Evolutionary conservation across 2,329 filamentous ascomycete genomes (phyloP), one percentile per base, ranked within the genome.

Genomic region (Saccharata proteae): DNA sequence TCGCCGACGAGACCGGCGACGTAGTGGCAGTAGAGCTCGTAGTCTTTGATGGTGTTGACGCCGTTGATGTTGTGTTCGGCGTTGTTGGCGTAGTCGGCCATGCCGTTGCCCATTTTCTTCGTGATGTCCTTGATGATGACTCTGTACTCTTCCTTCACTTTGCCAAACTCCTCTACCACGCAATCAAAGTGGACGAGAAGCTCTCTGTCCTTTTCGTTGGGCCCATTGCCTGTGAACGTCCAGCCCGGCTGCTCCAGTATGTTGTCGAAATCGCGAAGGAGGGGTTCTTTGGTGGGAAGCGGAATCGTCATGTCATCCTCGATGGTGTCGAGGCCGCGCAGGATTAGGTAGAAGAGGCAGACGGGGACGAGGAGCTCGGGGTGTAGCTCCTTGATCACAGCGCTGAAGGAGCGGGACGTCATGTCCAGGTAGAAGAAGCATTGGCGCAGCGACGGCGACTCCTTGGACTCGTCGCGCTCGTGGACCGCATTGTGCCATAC

Each of bases 1-100:
- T 96, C 88, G 35, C 90, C 90, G 19, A 98, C 90, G n/a, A 98
- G 66, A 17, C 90, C 90, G n/a, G 90, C 90, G 17, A 98, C 90
- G 51, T 96, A 96, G 58, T 93, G 85, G 62, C 90, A 98, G 66
- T 98, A 98, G 33, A 86, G 64, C 61, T 98, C 86, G 57, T 96
- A 98, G 45, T 96, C 86, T 31, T 78, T 69, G 44, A 93, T 62
- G 0, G 81, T 88, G 50, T 84, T 69, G 37, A 96, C 78, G 28
- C 84, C 84, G 37, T 84, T 74, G 42, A 71, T 64, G 46, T 85
- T 83, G 57, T 80, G 71, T 46, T 90, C 82, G 10, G 82, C 77
- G 47, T 92, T 90, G 43, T 80, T 67, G 23, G 74, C 81, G 54
- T 93, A 98, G 59, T 98, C 88, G 16, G 90, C 90, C 90, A 98